phyloP scores from a whole-genome alignment of 352 stramenopile species.

The Phytophthora megakarya region DNA sequence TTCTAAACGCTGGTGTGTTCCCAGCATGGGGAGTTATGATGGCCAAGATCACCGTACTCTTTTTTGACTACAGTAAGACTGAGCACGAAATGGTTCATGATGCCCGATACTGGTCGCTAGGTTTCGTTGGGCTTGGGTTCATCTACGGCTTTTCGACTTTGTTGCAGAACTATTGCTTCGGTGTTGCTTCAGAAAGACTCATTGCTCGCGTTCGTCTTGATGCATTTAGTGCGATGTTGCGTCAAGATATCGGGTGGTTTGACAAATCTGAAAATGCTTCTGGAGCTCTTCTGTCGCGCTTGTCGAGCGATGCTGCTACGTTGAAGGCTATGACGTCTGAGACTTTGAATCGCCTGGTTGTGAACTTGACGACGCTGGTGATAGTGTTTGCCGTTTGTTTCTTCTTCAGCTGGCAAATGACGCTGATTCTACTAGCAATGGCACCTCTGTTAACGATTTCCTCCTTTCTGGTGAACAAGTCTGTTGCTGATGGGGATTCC shows the following conservation, averaged over 20 bases:
- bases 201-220: slow-evolving; percentile 35
- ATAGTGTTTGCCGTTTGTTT: slow-evolving; percentile 41
- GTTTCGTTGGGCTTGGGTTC: slow-evolving; percentile 39
- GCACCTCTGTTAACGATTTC: slow-evolving; percentile 26
- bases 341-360: slow-evolving; percentile 37
- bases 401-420: slow-evolving; percentile 51
- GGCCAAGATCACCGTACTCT: slow-evolving; percentile 45
- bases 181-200: slow-evolving; percentile 41
- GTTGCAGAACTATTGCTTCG: slow-evolving; percentile 47
- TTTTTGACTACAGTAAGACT: slow-evolving; percentile 36
- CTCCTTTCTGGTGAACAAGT: neutral
- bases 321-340: slow-evolving; percentile 54
- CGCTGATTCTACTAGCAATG: slow-evolving; percentile 35
- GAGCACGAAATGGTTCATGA: slow-evolving; percentile 32
- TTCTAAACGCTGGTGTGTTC: slow-evolving; percentile 42
- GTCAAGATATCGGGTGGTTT: slow-evolving; percentile 75
- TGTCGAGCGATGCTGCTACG: slow-evolving; percentile 61
- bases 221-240: slow-evolving; percentile 52
- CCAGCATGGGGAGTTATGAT: slow-evolving; percentile 50
- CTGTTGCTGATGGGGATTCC: neutral
- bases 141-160: slow-evolving; percentile 30
- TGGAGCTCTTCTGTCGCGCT: slow-evolving; percentile 52
- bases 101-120: slow-evolving; percentile 35
- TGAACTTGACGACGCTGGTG: slow-evolving; percentile 35
- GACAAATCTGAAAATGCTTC: slow-evolving; percentile 59